A percentile compares a stretch with the other conserved stretches of the same genome.
These are phyloP conservation scores for Amphicarpaea edgeworthii DNA, from an alignment of 306 rosid species.

Conservation along the genomic window DNA sequence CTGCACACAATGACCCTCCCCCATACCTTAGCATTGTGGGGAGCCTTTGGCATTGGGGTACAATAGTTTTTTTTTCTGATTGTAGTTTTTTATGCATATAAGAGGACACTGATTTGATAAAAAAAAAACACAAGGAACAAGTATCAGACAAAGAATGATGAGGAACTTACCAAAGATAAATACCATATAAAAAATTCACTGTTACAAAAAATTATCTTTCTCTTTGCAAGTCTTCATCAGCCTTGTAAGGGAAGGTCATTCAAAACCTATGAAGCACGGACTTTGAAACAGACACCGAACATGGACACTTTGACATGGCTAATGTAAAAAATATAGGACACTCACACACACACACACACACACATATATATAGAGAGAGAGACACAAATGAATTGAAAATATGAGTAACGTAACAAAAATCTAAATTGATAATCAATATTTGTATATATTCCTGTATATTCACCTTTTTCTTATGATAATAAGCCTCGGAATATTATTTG, in stretches of 20 bases:
- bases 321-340: background rate
- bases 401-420: background rate
- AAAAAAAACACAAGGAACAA: background rate
- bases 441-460: background rate
- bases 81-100: background rate
- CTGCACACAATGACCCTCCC: too few species aligned
- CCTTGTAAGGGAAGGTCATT: background rate
- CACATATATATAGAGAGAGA: too few species aligned
- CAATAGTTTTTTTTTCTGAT: background rate
- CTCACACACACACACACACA: too few species aligned
- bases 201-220: background rate
- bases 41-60: too few species aligned
- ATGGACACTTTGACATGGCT: background rate
- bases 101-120: too few species aligned
- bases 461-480: background rate
- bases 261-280: background rate
- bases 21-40: too few species aligned
- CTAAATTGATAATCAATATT: background rate
- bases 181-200: conserved; percentile 17
- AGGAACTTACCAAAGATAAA: background rate
- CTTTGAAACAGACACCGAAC: background rate
- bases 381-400: too few species aligned
- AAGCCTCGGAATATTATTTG: background rate
- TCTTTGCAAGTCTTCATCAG: background rate
- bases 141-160: background rate